Conservation (phyloP, 2,329 filamentous ascomycete genomes). For the Aureobasidium pullulans region DNA sequence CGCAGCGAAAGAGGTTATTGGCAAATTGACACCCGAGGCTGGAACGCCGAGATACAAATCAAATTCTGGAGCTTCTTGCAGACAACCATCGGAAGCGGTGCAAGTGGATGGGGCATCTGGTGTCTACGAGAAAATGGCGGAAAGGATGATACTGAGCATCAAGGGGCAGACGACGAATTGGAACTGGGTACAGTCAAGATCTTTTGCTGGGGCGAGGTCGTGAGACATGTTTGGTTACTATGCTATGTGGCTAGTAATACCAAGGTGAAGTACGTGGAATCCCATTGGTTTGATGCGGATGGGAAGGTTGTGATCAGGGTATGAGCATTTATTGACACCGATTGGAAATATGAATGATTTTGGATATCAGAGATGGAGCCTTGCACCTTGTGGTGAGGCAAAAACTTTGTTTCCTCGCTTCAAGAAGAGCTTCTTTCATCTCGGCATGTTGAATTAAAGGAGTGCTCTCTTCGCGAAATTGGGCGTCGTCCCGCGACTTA, state of each 20-base stretch:
- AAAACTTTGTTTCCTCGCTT: no score
- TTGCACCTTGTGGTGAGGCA: no score
- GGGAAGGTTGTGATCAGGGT: slow-evolving; percentile 50
- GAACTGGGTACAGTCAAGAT: slow-evolving; percentile 47
- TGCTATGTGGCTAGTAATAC: slow-evolving; percentile 65
- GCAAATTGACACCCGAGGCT: slow-evolving; percentile 53
- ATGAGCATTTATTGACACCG: slow-evolving; percentile 19
- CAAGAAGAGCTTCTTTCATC: no score
- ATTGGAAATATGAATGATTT: not conserved
- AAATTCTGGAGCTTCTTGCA: slow-evolving; percentile 57
- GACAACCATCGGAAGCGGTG: slow-evolving; percentile 51
- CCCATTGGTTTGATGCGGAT: slow-evolving; percentile 60
- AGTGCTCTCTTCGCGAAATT: no score
- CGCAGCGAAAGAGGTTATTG: slow-evolving; percentile 72
- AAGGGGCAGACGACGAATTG: not conserved
- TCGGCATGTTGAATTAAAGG: no score
- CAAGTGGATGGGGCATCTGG: slow-evolving; percentile 62
- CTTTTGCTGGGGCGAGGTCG: slow-evolving; percentile 72
- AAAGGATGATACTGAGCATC: not conserved
- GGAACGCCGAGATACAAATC: slow-evolving; percentile 43
- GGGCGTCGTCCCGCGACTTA: no score
- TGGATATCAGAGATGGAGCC: no score
- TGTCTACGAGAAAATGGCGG: slow-evolving; percentile 33
- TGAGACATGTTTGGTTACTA: slow-evolving; percentile 65
- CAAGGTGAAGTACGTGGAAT: slow-evolving; percentile 49